phyloP scores from a whole-genome alignment of 78 protist species.

The Monocercomonoides exilis region DNA sequence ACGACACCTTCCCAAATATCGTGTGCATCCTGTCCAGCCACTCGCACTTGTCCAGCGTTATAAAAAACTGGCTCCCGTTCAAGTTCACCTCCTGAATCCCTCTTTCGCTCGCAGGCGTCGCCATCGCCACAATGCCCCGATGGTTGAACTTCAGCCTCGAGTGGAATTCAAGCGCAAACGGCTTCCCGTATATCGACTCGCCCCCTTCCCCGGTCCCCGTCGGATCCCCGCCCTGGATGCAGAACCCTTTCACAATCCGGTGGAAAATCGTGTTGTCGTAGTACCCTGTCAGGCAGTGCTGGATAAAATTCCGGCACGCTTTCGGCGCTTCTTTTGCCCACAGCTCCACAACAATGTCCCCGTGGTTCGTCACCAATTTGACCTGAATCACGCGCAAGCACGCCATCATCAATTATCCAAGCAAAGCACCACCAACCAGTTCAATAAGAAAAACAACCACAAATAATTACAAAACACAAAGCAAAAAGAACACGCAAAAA shows the following conservation, averaged over 20 bases:
- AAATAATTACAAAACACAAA: too few species aligned
- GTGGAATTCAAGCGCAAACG: conserved; percentile 78
- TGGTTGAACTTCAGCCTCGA: conserved; percentile 47
- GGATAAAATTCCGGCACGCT: conserved; percentile 73
- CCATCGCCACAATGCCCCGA: conserved; percentile 59
- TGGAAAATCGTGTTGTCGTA: conserved; percentile 74
- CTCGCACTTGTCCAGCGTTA: conserved; percentile 66
- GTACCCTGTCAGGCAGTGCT: conserved; percentile 67
- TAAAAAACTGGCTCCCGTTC: conserved; percentile 80
- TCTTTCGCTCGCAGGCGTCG: conserved; percentile 4
- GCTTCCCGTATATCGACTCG: conserved; percentile 55
- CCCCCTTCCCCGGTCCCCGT: conserved; percentile 81
- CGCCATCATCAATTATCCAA: too few species aligned
- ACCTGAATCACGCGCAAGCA: too few species aligned
- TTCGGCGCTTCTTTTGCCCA: conserved; percentile 78
- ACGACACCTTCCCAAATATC: conserved; percentile 69
- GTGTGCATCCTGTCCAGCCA: conserved; percentile 73
- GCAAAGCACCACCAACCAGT: too few species aligned
- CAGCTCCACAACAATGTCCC: too few species aligned
- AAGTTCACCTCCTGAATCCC: conserved; percentile 19
- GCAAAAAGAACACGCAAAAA: too few species aligned
- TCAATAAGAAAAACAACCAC: too few species aligned
- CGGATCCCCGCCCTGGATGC: conserved; percentile 88
- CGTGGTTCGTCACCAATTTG: too few species aligned
- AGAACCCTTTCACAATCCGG: conserved; percentile 65